Conservation (phyloP, 495 filamentous ascomycete genomes). For the Hypoxylon rickii region DNA sequence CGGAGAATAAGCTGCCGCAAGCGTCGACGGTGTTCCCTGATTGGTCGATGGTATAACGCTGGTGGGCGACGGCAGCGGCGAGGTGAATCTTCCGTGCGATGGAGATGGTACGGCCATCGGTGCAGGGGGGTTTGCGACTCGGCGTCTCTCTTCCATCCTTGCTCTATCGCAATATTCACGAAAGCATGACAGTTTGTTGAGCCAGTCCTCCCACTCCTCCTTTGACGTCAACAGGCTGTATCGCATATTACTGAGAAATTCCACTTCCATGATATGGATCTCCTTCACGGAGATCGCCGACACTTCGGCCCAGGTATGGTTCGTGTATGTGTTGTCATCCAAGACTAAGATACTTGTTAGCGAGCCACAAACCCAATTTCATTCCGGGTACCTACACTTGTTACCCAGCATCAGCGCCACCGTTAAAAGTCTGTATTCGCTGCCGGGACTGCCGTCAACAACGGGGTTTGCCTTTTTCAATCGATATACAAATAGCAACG, state of each 20-base stretch:
- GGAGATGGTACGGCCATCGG: conserved; percentile 46
- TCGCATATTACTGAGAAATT: conserved; percentile 98
- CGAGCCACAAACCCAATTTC: not conserved
- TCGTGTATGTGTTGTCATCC: conserved; percentile 99
- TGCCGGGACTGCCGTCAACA: conserved; percentile 88
- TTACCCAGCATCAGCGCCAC: conserved; percentile 98
- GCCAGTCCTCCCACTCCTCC: conserved; percentile 87
- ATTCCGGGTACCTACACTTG: conserved; percentile 70
- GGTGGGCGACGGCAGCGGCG: conserved; percentile 55
- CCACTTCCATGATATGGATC: conserved; percentile 99
- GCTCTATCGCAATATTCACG: conserved; percentile 77
- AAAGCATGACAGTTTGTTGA: conserved; percentile 77
- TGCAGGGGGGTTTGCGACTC: conserved; percentile 39
- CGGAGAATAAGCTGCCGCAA: conserved; percentile 41
- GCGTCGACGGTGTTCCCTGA: conserved; percentile 29
- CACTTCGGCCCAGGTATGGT: conserved; percentile 99
- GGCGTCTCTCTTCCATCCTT: conserved; percentile 40
- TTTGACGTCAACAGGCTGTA: conserved; percentile 86
- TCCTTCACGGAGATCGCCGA: conserved; percentile 92
- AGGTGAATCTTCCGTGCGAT: conserved; percentile 38
- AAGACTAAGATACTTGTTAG: conserved; percentile 61
- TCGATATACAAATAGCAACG: conserved; percentile 90
- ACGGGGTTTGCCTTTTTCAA: conserved; percentile 86
- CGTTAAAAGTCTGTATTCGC: conserved; percentile 93
- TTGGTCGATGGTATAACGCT: conserved; percentile 44